Base-by-base conservation (phyloP, 2,329 filamentous ascomycete species). In the Paecilomyces sp. region DNA sequence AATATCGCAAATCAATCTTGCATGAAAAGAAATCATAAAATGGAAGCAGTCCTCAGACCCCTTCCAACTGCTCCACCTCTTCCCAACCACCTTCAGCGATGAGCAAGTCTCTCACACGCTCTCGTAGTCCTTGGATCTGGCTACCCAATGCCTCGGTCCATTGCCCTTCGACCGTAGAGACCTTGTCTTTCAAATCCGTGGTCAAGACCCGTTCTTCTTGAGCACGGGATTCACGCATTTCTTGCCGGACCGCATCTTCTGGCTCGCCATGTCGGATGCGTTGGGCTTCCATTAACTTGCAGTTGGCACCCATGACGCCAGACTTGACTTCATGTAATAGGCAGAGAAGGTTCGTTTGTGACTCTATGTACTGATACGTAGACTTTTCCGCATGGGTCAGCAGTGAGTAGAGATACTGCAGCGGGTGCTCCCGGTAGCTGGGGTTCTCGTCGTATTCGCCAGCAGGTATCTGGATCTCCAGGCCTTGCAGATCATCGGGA, bases 321-420 rank as follows among this genome's bases (percentile, higher is more conserved):
- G 90, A 90, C 70, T 91, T 91, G 57, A 96, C 91, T 75, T 97
- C 92, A 68, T 97, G 94, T 59, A 96, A 77, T 41, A 97, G 80
- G 69, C 93, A 97, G 25, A 96, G 81, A 34, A 97, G 80, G 70
- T 97, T 97, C 31, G 87, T 93, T 78, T 97, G 93, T 6, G 87
- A 89, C 78, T 97, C 94, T 68, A 97, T 97, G 75, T 96, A 97
- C 73, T 97, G 94, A 70, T 96, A 95, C 8, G 91, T 93, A 67
- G 89, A 92, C 78, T 94, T 96, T 72, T 95, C 91, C 0, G 92
- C 89, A 68, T 97, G 93, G 5, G 88, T 84, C 8, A 99, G 81
- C 25, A 97, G 79, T 54, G 87, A 89, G 73, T 92, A 94, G 0
- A 99, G 82, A 72, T 99, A 97, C 75, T 97, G 91, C 70, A 97